Evolutionary conservation across 768 basidiomycete species (phyloP).

Genomic region (Coprinopsis strossmayeri): DNA sequence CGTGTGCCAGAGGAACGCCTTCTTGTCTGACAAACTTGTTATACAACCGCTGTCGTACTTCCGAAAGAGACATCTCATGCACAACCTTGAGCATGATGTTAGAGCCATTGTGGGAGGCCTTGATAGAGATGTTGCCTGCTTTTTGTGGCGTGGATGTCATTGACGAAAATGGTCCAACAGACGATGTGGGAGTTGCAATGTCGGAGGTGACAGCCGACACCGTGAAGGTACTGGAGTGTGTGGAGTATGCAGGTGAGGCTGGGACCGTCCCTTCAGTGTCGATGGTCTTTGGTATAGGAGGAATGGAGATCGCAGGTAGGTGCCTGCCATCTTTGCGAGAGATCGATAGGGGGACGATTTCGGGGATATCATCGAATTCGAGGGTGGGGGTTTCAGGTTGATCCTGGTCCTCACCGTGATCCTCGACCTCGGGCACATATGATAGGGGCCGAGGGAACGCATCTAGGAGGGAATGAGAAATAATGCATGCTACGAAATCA

Average conservation of each 20-base stretch:
- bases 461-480: slow-evolving; percentile 20
- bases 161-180: background rate
- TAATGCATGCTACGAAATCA: background rate
- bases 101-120: slow-evolving; percentile 54
- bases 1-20: slow-evolving; percentile 42
- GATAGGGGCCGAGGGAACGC: slow-evolving; percentile 37
- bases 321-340: slow-evolving; percentile 1
- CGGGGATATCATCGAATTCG: slow-evolving; percentile 9
- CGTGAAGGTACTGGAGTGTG: background rate
- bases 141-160: background rate
- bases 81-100: slow-evolving; percentile 58
- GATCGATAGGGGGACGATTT: slow-evolving; percentile 5
- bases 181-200: too few species aligned
- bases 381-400: slow-evolving; percentile 25
- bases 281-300: slow-evolving; percentile 14
- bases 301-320: slow-evolving; percentile 8
- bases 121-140: slow-evolving; percentile 42
- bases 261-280: slow-evolving; percentile 23
- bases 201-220: background rate
- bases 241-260: slow-evolving; percentile 27
- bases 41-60: slow-evolving; percentile 51
- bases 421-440: slow-evolving; percentile 19
- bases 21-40: slow-evolving; percentile 65
- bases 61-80: slow-evolving; percentile 38
- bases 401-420: slow-evolving; percentile 9